phyloP scores from a whole-genome alignment of 441 rosid genomes.

The Codiaeum variegatum region DNA sequence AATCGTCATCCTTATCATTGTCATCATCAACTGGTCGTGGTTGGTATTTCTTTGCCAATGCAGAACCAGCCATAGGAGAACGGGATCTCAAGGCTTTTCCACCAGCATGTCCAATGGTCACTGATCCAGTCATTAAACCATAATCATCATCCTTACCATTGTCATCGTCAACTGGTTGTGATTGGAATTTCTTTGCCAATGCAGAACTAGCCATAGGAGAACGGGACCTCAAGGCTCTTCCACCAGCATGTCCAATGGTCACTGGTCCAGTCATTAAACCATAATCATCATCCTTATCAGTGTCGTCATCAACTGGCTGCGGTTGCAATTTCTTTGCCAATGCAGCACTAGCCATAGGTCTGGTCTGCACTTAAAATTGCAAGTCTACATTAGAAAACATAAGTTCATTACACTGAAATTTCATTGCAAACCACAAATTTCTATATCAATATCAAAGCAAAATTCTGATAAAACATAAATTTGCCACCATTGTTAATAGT shows the following conservation, averaged over 20 bases:
- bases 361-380: constrained; percentile 19
- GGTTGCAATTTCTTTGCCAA: neutral
- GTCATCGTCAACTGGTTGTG: constrained; percentile 1
- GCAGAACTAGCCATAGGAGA: constrained; percentile 59
- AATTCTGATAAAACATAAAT: neutral
- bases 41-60: no score
- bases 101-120: constrained; percentile 22
- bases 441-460: neutral
- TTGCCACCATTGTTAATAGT: neutral
- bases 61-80: constrained; percentile 54
- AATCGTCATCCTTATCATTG: constrained; percentile 3
- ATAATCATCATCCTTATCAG: constrained; percentile 5
- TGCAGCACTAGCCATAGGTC: neutral
- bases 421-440: neutral
- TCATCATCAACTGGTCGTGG: constrained; percentile 1
- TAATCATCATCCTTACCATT: constrained; percentile 3
- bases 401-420: neutral
- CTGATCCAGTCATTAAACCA: constrained; percentile 13
- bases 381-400: neutral
- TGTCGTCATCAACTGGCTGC: neutral
- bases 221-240: constrained; percentile 15
- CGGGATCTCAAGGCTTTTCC: constrained; percentile 18
- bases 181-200: no score
- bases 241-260: constrained; percentile 23
- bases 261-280: constrained; percentile 14